A percentile compares a stretch with the other conserved stretches of the same genome.
Evolutionary conservation across 805 yeast species (phyloP).

Genomic region (Yamadazyma paraphyllophila): DNA sequence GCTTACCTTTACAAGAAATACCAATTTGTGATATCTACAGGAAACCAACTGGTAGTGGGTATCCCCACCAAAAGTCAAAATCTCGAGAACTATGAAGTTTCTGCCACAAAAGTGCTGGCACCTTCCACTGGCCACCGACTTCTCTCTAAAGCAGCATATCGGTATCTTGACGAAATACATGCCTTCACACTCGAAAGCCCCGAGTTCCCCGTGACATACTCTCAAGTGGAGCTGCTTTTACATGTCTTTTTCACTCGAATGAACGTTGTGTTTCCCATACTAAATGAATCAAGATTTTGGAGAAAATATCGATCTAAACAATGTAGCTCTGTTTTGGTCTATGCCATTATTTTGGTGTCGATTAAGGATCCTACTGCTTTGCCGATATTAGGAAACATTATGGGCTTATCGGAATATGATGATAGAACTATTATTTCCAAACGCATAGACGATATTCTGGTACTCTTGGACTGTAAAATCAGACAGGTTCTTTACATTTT

Average conservation of each 20-base stretch:
- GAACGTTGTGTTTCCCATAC: constrained; percentile 33
- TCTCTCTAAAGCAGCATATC: background rate
- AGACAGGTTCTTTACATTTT: constrained; percentile 29
- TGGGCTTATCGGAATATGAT: background rate
- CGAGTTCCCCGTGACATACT: constrained; percentile 19
- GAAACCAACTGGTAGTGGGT: background rate
- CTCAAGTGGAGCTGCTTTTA: constrained; percentile 21
- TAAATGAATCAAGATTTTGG: constrained; percentile 29
- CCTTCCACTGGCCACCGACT: background rate
- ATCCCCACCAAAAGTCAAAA: background rate
- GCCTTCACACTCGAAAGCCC: constrained; percentile 31
- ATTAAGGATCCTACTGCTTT: constrained; percentile 26
- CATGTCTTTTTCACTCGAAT: constrained; percentile 30
- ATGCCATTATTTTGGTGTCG: constrained; percentile 27
- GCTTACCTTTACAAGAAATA: background rate
- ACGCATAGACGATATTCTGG: background rate
- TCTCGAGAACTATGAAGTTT: background rate
- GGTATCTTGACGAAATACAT: constrained; percentile 9
- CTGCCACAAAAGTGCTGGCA: background rate
- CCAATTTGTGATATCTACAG: background rate
- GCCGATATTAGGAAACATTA: constrained; percentile 16
- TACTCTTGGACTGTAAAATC: constrained; percentile 26
- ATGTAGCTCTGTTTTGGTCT: constrained; percentile 22
- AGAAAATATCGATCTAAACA: constrained; percentile 19
- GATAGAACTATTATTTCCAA: constrained; percentile 6